Evolutionary conservation across 1,284 basidiomycete species (phyloP), one percentile per base, ranked within the genome.

Genomic region (Volvariella surrecta): DNA sequence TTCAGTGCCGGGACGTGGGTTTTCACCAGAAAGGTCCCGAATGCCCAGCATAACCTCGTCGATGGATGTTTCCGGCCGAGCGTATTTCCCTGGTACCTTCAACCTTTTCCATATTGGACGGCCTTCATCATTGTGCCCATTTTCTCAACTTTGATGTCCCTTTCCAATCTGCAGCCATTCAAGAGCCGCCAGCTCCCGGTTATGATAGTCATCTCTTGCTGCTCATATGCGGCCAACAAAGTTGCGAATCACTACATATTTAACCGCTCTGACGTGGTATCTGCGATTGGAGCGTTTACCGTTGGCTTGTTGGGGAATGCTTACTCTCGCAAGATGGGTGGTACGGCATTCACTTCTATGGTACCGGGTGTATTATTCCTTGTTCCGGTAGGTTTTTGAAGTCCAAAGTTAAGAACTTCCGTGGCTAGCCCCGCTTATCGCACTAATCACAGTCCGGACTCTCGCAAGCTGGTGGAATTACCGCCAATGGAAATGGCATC

Each of bases 291-390:
- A 2, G 87, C 88, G 18, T 91, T 91, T 53, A 86, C 83, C 6
- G 82, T 90, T 34, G 85, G 87, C 24, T 53, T 91, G 22, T 67
- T 92, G 18, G 89, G 89, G 1, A 92, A 92, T 54, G 61, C 84
- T 1, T 92, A 92, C 59, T 90, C 89, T 45, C 70, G 89, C 44
- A 77, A 79, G 55, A 87, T 89, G 74, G 78, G 83, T n/a, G 89
- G 89, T 8, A 91, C 89, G 3, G 89, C 89, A 18, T 92, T 92
- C 62, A 89, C 88, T 3, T 82, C 82, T 3, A 92, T 90, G 87
- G 87, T 89, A 21, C 85, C 87, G 3, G 89, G 89, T 41, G 87
- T 92, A 11, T 62, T 89, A 50, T 89, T 91, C 64, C 66, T 91
- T 48, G 85, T 91, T 28, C 88, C 87, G 13, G 82, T 88, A 54